phyloP scores from a whole-genome alignment of 2,329 filamentous ascomycete species.

The Fusarium caatingaense region DNA sequence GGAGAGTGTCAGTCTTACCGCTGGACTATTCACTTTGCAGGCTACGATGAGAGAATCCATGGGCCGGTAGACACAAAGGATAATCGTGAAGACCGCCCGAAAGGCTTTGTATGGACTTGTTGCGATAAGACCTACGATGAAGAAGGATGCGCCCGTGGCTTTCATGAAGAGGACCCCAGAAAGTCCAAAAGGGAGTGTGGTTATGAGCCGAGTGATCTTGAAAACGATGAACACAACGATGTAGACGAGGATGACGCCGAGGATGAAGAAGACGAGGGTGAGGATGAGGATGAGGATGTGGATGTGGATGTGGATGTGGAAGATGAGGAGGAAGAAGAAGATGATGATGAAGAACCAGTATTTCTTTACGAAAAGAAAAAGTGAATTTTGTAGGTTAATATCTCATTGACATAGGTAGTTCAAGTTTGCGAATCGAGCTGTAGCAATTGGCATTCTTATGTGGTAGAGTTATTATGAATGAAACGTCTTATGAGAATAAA shows the following conservation, averaged over 20 bases:
- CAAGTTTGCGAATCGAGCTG: not conserved
- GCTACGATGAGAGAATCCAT: conserved; percentile 16
- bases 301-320: not conserved
- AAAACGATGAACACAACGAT: not conserved
- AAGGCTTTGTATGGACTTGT: conserved; percentile 43
- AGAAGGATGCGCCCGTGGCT: conserved; percentile 22
- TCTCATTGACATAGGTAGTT: too few relatives aligned
- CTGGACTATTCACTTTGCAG: conserved; percentile 19
- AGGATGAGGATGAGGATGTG: not conserved
- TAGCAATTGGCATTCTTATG: not conserved
- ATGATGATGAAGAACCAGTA: not conserved
- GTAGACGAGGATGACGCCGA: not conserved
- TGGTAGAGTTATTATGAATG: not conserved
- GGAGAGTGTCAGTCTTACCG: conserved; percentile 33
- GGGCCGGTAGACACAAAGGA: conserved; percentile 34
- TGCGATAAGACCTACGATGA: conserved; percentile 20
- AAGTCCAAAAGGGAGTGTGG: conserved; percentile 15
- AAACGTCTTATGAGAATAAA: not conserved
- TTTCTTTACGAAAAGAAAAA: rapidly evolving
- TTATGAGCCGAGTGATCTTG: not conserved
- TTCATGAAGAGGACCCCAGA: conserved; percentile 28
- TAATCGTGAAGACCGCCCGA: conserved; percentile 10
- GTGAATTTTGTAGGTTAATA: not conserved
- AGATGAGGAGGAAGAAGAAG: not conserved
- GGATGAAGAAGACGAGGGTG: not conserved